Conservation (phyloP, 139 green algal genomes). For the Chlorella sp. region DNA sequence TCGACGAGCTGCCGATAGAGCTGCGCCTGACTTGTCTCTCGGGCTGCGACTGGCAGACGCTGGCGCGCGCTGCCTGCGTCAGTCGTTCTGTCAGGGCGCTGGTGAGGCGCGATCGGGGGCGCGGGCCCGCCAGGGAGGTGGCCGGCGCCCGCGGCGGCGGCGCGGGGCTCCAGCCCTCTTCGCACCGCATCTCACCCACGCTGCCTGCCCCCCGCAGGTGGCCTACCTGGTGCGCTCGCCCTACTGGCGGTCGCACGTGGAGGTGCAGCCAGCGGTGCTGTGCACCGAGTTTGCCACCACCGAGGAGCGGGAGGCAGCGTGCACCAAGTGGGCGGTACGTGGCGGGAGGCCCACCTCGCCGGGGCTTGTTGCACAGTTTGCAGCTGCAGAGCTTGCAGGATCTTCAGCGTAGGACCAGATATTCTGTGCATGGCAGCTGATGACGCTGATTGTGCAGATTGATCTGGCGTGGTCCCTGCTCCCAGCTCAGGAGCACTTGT, state of each 20-base stretch:
- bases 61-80: neutral
- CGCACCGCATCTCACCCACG: too few species aligned
- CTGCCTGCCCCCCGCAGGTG: neutral
- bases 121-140: too few species aligned
- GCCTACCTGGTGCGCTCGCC: conserved; percentile 13
- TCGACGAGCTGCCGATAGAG: conserved; percentile 12
- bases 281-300: neutral
- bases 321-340: conserved; percentile 29
- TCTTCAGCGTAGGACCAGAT: too few species aligned
- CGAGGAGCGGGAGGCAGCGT: neutral
- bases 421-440: too few species aligned
- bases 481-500: too few species aligned
- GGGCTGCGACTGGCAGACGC: conserved; percentile 22
- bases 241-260: conserved; percentile 12
- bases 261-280: conserved; percentile 27
- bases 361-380: too few species aligned
- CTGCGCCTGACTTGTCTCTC: conserved; percentile 4
- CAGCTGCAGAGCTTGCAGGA: too few species aligned
- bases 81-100: neutral
- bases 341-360: too few species aligned
- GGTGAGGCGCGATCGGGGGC: neutral
- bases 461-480: too few species aligned
- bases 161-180: too few species aligned
- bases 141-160: too few species aligned
- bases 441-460: too few species aligned